Base-by-base conservation (phyloP, 2,329 filamentous ascomycete species). In the Rutstroemia sydowiana region DNA sequence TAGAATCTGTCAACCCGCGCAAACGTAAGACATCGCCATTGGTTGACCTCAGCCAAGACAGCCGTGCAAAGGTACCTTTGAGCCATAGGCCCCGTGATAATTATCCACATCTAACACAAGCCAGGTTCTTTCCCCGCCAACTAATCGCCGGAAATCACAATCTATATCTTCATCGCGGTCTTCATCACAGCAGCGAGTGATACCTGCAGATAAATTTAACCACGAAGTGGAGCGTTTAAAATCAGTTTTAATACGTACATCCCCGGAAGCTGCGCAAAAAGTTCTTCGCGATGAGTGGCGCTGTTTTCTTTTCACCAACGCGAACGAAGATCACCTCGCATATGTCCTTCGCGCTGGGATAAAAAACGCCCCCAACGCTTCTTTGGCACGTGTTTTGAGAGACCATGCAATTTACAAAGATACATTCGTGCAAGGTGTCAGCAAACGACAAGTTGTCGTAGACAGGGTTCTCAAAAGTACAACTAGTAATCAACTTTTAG, bases 321-420 rank as follows among this genome's bases (percentile, higher is more conserved):
- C n/a, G 6, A 52, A 58, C 20, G 55, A 61, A 23, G 50, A 54
- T 4, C 62, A 65, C 48, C 46, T 64, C 9, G 52, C 57, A 10
- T 65, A 60, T 41, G 47, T 65, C 9, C 43, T 64, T 4, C 55
- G 62, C 16, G 60, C 60, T 21, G 56, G 59, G 9, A 44, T 66
- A 5, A 61, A 64, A 40, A 64, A 65, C 37, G 51, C 58, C 6
- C 57, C 37, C 14, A 21, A 18, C 3, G 41, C 36, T 23, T 46
- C 64, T 37, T n/a, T 65, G 2, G 52, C 60, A 2, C 56, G 55
- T 21, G 55, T 63, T 4, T 37, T 61, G 1, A 62, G 55, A 23
- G 61, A 64, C 23, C 52, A 55, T 5, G 42, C 43, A 16, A 23
- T 58, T 2, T 59, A 60, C 32, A 59, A 57, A 31, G 56, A 56